Evolutionary conservation across 306 rosid species (phyloP), one percentile per base, ranked within the genome.

Genomic region (Casuarina glauca): DNA sequence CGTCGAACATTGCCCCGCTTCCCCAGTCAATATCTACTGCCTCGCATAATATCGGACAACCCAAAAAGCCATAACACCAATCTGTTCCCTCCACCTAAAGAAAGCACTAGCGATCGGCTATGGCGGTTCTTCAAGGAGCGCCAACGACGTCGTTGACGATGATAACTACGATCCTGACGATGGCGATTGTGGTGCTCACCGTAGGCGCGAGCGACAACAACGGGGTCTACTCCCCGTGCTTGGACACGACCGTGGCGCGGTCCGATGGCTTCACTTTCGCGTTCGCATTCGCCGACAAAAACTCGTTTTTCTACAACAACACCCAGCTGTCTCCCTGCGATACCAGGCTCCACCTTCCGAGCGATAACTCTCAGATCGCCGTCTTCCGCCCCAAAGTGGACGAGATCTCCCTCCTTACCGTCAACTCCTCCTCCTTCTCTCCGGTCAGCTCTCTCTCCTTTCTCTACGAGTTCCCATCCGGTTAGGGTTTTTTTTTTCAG

Each of bases 331-430:
- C 98, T 32, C 98, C 98, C 0, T 94, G 98, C 64, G 97, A 94
- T 41, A 10, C 82, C 17, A 82, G 98, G 49, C 97, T 94, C 48
- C 44, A 82, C n/a, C 94, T 88, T n/a, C 76, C 91, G 36, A 73
- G 42, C 74, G 74, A 84, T 52, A 89, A 83, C 60, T 76, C 97
- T 62, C 93, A 83, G 97, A 82, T 94, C 85, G 83, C 95, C 42
- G 48, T 91, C 72, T 94, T 92, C 81, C 86, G 98, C 73, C 97
- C 98, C 44, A 94, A 88, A 83, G 93, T 94, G 62, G 98, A 94
- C 32, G 93, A 94, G 92, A 94, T 94, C 86, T 88, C 98, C 15
- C 92, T 94, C 74, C 95, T 94, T 46, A 83, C 97, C 70, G 79
- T 94, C 81, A 92, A 88, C 73, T 80, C 90, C 42, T 77, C 95